Evolutionary conservation across 202 grass and related monocot genomes (phyloP), one percentile per base, ranked within the genome.

Genomic region (Bolboschoenoplectus hybrid): DNA sequence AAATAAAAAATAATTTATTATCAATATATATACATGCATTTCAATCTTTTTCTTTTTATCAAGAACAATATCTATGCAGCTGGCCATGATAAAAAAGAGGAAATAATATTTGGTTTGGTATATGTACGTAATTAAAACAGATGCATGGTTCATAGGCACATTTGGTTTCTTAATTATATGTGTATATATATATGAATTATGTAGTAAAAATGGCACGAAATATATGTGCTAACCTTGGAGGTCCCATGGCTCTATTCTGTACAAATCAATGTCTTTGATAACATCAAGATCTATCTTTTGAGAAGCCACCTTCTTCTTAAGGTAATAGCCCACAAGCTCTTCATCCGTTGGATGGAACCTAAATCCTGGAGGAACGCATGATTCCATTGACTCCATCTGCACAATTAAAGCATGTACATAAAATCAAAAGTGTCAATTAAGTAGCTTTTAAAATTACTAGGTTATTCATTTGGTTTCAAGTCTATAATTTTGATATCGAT

Each of bases 251-350:
- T 91, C 89, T 26, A 91, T 88, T 76, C 86, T 87, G 49, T 91
- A 91, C 60, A 91, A 82, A 91, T 91, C 89, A 43, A 91, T 88
- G 47, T 91, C 89, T 78, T 84, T 87, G 81, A 91, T 91, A 14
- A 91, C 89, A 82, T 91, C 89, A 67, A 91, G 89, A 85, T 91
- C 89, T 82, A 91, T 88, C 82, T 91, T 91, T 76, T 91, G 89
- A 67, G 89, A 88, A 47, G 86, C 89, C 80, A 91, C 85, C 67
- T 91, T 91, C 82, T 91, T 91, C 85, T 82, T 91, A n/a, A 91
- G 89, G 55, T 91, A 91, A 67, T 91, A 91, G 2, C 89, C 89
- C 4, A 91, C 89, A 20, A 91, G 89, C 67, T 91, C 89, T 80
- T 91, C 89, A 56, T 91, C 89, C 9, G 86, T 91, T 12, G 89